Percentiles rank a stretch among this genome's conserved stretches.
These are phyloP conservation scores for Cyberlindnera mrakii DNA, from an alignment of 805 yeast species.

Conservation along the genomic window DNA sequence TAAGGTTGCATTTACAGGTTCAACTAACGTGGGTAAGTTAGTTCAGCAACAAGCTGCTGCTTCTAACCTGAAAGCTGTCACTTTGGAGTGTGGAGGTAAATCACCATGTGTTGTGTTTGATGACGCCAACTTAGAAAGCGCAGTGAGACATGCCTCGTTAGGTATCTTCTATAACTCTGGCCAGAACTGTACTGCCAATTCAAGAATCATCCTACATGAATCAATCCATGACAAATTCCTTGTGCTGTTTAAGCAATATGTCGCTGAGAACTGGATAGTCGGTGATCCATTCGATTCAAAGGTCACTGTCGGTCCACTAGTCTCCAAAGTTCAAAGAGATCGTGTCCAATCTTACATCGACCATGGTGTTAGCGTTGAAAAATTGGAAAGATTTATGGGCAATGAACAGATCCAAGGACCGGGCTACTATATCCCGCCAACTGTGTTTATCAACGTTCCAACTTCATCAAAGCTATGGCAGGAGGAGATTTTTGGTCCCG, in stretches of 20 bases:
- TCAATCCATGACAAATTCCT: conserved; percentile 49
- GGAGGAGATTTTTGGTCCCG: conserved; percentile 90
- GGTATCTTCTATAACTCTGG: conserved; percentile 64
- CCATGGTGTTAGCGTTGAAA: conserved; percentile 43
- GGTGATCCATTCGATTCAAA: conserved; percentile 47
- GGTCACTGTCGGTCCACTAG: conserved; percentile 56
- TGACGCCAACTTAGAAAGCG: conserved; percentile 60
- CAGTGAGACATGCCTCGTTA: conserved; percentile 61
- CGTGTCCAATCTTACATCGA: conserved; percentile 41
- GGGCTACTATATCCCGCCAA: conserved; percentile 71
- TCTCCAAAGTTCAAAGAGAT: conserved; percentile 50
- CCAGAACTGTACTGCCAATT: conserved; percentile 64
- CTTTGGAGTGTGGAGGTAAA: conserved; percentile 71
- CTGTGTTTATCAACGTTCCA: conserved; percentile 66
- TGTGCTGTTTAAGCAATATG: conserved; percentile 36
- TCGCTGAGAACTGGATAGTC: conserved; percentile 35
- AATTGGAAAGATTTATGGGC: conserved; percentile 37
- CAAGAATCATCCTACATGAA: conserved; percentile 56
- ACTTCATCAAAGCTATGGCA: conserved; percentile 59
- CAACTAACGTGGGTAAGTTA: conserved; percentile 60
- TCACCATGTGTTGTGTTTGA: conserved; percentile 57
- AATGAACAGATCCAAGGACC: conserved; percentile 17
- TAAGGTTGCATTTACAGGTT: conserved; percentile 62
- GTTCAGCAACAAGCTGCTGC: conserved; percentile 68
- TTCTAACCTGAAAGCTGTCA: conserved; percentile 52